A percentile compares a stretch with the other conserved stretches of the same genome.
phyloP scores from a whole-genome alignment of 2,329 filamentous ascomycete genomes.

The Aureobasidium sp. region DNA sequence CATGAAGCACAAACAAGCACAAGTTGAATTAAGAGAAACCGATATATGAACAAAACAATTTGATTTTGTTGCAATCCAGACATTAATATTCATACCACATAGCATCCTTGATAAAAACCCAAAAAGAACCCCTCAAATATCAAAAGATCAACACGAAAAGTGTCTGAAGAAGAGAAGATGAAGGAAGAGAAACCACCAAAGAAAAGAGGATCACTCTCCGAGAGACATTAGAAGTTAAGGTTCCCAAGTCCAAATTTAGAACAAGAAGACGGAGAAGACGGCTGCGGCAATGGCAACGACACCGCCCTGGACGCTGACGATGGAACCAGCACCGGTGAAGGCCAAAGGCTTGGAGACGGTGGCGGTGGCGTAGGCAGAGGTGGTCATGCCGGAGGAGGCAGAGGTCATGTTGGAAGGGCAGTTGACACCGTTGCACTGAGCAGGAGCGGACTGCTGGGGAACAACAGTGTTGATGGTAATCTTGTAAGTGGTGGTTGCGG shows the following conservation, averaged over 20 bases:
- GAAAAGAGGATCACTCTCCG: neutral
- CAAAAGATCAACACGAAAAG: neutral
- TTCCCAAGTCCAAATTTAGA: neutral
- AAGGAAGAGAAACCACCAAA: neutral
- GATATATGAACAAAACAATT: neutral
- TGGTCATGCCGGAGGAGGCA: conserved; percentile 7
- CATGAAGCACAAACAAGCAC: no score
- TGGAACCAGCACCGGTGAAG: conserved; percentile 9
- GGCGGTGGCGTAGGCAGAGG: neutral
- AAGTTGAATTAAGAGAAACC: neutral
- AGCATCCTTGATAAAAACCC: neutral
- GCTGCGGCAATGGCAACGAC: neutral
- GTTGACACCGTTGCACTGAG: neutral
- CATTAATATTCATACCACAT: neutral
- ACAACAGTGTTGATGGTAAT: neutral
- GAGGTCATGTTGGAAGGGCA: neutral
- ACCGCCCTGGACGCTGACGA: conserved; percentile 8
- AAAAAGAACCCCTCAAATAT: neutral
- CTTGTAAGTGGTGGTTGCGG: neutral
- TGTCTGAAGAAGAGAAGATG: neutral
- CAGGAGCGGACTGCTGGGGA: neutral
- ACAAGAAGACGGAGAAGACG: neutral
- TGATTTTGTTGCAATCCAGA: neutral
- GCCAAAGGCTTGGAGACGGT: neutral
- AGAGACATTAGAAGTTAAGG: conserved; percentile 1